phyloP scores from a whole-genome alignment of 345 rosid species.

The Eucalyptus erythrocorys region DNA sequence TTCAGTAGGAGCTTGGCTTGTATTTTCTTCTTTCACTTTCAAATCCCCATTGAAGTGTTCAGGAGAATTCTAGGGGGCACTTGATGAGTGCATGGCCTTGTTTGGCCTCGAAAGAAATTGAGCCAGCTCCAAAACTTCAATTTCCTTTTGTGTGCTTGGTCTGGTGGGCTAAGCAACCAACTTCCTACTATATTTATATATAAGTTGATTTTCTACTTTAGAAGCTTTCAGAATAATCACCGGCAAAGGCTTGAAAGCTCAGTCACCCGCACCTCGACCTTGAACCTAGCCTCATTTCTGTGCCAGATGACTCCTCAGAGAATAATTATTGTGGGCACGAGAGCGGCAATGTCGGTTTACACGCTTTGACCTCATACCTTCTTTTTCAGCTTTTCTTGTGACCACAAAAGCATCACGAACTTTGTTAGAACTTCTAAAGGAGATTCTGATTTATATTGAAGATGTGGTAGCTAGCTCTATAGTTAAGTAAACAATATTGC shows the following conservation, averaged over 20 bases:
- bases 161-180: neutral
- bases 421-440: neutral
- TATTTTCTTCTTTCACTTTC: neutral
- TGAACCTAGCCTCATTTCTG: neutral
- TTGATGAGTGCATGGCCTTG: neutral
- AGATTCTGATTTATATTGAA: neutral
- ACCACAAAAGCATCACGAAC: neutral
- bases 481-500: neutral
- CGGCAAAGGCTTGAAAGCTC: neutral
- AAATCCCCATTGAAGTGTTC: constrained; percentile 25
- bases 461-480: neutral
- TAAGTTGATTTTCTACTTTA: neutral
- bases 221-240: neutral
- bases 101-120: neutral
- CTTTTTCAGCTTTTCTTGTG: neutral
- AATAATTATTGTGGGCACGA: neutral
- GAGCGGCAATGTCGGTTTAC: neutral
- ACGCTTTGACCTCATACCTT: neutral
- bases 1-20: constrained; percentile 12
- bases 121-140: neutral
- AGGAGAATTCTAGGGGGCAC: constrained; percentile 14
- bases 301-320: neutral
- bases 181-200: neutral
- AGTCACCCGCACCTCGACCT: neutral
- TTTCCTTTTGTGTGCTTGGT: neutral